Base-by-base conservation (phyloP, 768 basidiomycete genomes). In the Paxillus involutus region DNA sequence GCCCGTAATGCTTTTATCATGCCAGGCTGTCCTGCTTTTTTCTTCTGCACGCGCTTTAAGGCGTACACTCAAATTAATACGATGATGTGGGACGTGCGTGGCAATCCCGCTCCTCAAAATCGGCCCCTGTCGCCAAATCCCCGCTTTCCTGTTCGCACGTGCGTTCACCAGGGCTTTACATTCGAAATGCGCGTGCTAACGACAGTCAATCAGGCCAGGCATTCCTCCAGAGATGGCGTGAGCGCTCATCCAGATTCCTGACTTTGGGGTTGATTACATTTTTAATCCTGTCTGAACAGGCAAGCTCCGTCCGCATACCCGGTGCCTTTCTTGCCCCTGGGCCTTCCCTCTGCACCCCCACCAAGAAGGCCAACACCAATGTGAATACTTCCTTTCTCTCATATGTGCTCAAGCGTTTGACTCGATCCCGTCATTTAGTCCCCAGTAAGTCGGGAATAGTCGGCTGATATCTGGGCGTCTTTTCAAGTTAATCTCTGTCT, bases 1-100 rank as follows among this genome's bases (percentile, higher is more conserved):
- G 53, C 57, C 48, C 49, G 26, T 47, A 53, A 50, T 49, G 48
- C 54, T 56, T 46, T 37, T 57, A 33, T 35, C 56, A 70, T 70
- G 69, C 55, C 70, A 50, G 58, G 69, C 55, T 70, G 69, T 54
- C 66, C 70, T 17, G 14, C 62, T 42, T 52, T 72, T 30, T 60
- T 67, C 3, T 66, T 53, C 48, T 72, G 70, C 44, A 70, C 69
- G 11, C 71, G 66, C 59, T 68, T 71, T 5, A 72, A 61, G 42
- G 56, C 69, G 42, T 72, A 72, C 24, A 72, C 64, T 6, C 64
- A 72, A 40, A 53, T 70, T n/a, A 69, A 70, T 29, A 21, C 66
- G 19, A 57, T 47, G 60, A 61, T 48, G 68, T 72, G 66, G 69
- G 70, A 70, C 30, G 3, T 56, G 47, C 59, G 61, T 5, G 68